Percentiles rank a stretch among this genome's conserved stretches.
These are phyloP conservation scores for Mycena latifolia DNA, from an alignment of 768 basidiomycete genomes.

Conservation along the genomic window DNA sequence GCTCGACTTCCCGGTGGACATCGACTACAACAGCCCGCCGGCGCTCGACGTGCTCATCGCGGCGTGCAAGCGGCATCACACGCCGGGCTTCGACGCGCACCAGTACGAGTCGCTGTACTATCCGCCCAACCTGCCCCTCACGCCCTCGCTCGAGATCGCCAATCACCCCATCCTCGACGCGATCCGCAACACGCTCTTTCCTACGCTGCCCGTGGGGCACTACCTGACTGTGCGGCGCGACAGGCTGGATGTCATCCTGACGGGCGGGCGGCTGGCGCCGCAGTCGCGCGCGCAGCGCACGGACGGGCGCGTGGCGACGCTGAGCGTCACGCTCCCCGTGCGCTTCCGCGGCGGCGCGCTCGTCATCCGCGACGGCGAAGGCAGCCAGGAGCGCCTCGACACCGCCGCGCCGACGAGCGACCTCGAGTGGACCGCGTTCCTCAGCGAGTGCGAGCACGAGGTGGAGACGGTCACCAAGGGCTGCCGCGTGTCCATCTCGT, in stretches of 20 bases:
- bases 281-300: conserved; percentile 66
- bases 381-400: conserved; percentile 70
- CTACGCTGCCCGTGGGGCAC: conserved; percentile 74
- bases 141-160: conserved; percentile 81
- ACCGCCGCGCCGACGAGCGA: conserved; percentile 73
- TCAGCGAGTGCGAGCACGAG: conserved; percentile 81
- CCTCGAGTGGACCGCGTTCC: conserved; percentile 85
- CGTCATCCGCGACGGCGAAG: conserved; percentile 67
- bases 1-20: conserved; percentile 85
- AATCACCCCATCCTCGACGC: conserved; percentile 88
- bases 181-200: conserved; percentile 78
- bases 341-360: conserved; percentile 79
- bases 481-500: conserved; percentile 76
- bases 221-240: conserved; percentile 78
- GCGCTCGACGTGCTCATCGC: conserved; percentile 84
- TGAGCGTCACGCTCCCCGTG: conserved; percentile 80
- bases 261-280: conserved; percentile 68
- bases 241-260: conserved; percentile 75
- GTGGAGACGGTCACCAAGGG: conserved; percentile 80
- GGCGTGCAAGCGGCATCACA: conserved; percentile 76
- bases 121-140: conserved; percentile 79
- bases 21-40: conserved; percentile 80
- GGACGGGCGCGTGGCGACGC: conserved; percentile 80
- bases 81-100: conserved; percentile 64
- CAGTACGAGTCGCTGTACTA: conserved; percentile 78